A percentile compares a stretch with the other conserved stretches of the same genome.
Evolutionary conservation across 345 rosid species (phyloP).

Genomic region (Euphorbia tirucalli): DNA sequence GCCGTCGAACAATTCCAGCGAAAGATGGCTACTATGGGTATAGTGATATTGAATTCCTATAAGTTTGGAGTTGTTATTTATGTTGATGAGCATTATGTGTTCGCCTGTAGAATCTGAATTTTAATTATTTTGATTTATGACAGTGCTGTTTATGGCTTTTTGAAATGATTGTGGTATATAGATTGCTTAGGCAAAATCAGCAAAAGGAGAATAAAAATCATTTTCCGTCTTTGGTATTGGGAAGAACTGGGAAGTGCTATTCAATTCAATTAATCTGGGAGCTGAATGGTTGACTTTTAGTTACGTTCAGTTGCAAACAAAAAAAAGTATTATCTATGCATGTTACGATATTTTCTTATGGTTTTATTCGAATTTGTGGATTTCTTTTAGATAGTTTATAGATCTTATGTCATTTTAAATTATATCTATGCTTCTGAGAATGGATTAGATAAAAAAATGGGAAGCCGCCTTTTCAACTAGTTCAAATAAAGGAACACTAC

Average conservation of each 20-base stretch:
- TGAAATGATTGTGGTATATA: neutral
- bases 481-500: too few relatives aligned
- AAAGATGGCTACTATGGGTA: conserved; percentile 81
- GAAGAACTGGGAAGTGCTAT: neutral
- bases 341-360: neutral
- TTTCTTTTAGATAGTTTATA: neutral
- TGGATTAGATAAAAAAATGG: neutral
- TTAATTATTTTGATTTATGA: neutral
- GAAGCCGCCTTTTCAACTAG: neutral
- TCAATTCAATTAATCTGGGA: too few relatives aligned
- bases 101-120: neutral
- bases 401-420: neutral
- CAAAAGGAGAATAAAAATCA: neutral
- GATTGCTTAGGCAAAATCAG: neutral
- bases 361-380: neutral
- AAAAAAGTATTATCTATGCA: neutral
- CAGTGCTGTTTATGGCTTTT: neutral
- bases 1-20: conserved; percentile 59
- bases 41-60: conserved; percentile 2
- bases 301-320: neutral
- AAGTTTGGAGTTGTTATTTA: neutral
- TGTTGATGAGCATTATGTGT: neutral
- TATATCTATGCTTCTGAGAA: neutral
- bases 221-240: too few relatives aligned
- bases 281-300: neutral